These are phyloP conservation scores for Phalaenopsis aphrodite DNA, from an alignment of 106 monocot species.

Conservation along the genomic window DNA sequence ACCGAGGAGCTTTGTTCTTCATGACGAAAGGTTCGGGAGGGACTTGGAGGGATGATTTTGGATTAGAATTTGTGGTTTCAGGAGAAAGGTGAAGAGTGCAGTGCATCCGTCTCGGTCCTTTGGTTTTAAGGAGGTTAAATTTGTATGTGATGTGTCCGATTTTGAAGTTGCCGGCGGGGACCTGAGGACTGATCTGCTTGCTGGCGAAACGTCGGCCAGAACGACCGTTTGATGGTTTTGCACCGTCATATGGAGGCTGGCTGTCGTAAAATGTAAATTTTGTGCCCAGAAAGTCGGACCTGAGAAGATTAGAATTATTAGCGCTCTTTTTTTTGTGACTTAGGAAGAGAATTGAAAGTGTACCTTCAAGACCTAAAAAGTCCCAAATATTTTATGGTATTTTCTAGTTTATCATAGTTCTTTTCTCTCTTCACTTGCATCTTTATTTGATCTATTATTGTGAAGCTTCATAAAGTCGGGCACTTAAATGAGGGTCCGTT, in stretches of 20 bases:
- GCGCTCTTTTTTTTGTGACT: no score
- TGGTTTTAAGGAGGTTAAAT: conserved; percentile 49
- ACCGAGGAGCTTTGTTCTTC: conserved; percentile 46
- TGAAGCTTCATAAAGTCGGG: no score
- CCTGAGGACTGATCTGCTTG: conserved; percentile 53
- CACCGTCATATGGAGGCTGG: conserved; percentile 39
- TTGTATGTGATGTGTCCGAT: conserved; percentile 39
- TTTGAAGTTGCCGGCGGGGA: conserved; percentile 41
- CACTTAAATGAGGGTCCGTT: no score
- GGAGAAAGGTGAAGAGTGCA: conserved; percentile 29
- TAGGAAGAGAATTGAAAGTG: no score
- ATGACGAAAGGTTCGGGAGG: conserved; percentile 8
- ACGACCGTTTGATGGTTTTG: conserved; percentile 31
- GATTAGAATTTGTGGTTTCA: conserved; percentile 2
- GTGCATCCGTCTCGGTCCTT: conserved; percentile 58
- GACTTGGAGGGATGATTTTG: background rate
- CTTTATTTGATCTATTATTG: no score
- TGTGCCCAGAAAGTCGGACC: conserved; percentile 66
- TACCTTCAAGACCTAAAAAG: no score
- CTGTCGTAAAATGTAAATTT: conserved; percentile 54
- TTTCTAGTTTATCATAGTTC: no score
- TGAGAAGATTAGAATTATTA: conserved; percentile 12
- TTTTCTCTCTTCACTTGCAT: no score
- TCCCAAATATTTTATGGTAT: no score
- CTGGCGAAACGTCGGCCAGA: conserved; percentile 35